phyloP scores from a whole-genome alignment of 495 filamentous ascomycete genomes.

The Aspergillus carlsbadensis region DNA sequence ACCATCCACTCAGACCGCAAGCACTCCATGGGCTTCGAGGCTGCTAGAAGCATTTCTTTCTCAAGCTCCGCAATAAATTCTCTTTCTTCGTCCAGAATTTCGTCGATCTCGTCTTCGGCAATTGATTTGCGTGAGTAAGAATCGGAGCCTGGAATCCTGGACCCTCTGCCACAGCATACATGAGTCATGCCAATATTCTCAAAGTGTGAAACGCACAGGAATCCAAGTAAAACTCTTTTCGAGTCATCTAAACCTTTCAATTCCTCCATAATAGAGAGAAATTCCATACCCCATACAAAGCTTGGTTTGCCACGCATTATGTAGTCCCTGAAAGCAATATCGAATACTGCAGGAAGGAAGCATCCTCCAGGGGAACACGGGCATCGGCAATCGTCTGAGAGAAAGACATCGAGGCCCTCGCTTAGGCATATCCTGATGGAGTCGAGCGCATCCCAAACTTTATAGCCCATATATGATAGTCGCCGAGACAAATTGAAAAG shows the following conservation, averaged over 20 bases:
- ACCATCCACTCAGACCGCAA: neutral
- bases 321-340: neutral
- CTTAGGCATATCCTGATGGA: neutral
- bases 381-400: neutral
- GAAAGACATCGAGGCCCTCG: neutral
- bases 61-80: neutral
- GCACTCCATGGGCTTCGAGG: neutral
- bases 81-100: conserved; percentile 2
- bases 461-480: neutral
- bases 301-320: neutral
- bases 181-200: neutral
- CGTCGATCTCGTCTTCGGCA: neutral
- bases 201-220: neutral
- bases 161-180: neutral
- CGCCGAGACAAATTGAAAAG: neutral
- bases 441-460: neutral
- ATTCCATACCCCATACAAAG: neutral
- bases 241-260: neutral
- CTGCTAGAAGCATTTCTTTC: neutral
- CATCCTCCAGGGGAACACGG: neutral
- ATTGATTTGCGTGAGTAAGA: neutral
- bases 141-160: neutral
- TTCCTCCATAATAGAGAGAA: neutral
- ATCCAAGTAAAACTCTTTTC: neutral
- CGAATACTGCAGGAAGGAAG: neutral